Base-by-base conservation (phyloP, 441 rosid genomes). In the Flueggea neowawraea region DNA sequence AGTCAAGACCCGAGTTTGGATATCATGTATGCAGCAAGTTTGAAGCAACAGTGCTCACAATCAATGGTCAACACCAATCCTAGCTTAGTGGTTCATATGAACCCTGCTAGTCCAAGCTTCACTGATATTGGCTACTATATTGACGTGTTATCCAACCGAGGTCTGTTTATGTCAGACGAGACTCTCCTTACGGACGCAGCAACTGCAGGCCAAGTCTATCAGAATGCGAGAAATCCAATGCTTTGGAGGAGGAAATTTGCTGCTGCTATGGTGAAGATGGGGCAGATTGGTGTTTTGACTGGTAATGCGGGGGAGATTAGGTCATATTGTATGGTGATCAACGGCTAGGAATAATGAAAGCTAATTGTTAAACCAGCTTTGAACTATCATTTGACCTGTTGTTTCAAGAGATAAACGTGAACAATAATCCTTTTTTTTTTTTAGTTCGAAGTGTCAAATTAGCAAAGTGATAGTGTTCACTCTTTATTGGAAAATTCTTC, bases 251-350 rank as follows among this genome's bases (percentile, higher is more conserved):
- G 13, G 3, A 81, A 80, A 45, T 87, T 90, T 59, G 82, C 72
- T 16, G 80, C 78, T 15, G 80, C 92, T 0, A 90, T 90, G 86
- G 78, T 82, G 28, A 90, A 90, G 74, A 85, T 90, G 92, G 92
- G 90, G 48, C 69, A 55, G 12, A 53, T 88, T 33, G 81, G 69
- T 11, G 84, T 84, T 10, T 55, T 55, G 61, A 84, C 79, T 0
- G 92, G 86, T 31, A 31, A 22, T 31, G 57, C 76, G 0, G 92
- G 96, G 45, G 76, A 88, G 67, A 74, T 88, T 52, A 73, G 88
- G 49, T 70, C 69, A 3, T 77, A 88, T 53, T 86, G 89, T 70
- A 80, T 82, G 69, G 81, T 82, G n/a, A 64, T 80, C 50, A 84
- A 84, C 68, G 62, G 63, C 65, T 68, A 66, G 60, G 28, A 22